phyloP scores from a whole-genome alignment of 2,329 filamentous ascomycete species.

The Cyclaneusma minus region DNA sequence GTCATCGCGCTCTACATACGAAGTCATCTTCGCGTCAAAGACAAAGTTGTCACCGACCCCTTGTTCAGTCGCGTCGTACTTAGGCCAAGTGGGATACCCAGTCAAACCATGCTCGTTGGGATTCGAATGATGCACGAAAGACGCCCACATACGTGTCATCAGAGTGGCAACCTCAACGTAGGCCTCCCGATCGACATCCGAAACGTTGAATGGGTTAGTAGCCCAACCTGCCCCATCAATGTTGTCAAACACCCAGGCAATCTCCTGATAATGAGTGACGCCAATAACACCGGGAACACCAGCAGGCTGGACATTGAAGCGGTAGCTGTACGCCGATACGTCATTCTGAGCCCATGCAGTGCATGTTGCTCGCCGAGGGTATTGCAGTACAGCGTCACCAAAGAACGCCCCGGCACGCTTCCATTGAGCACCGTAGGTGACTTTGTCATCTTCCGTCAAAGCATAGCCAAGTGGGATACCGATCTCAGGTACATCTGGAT shows the following conservation, averaged over 20 bases:
- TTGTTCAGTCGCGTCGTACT: no score
- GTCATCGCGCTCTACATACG: no score
- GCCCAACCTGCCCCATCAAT: slow-evolving; percentile 28
- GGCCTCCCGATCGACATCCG: slow-evolving; percentile 24
- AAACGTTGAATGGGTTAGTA: slow-evolving; percentile 22
- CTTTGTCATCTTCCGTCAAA: slow-evolving; percentile 4
- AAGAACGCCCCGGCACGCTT: slow-evolving; percentile 1
- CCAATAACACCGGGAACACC: slow-evolving; percentile 14
- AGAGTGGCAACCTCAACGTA: slow-evolving; percentile 4
- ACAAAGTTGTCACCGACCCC: no score
- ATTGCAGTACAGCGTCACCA: slow-evolving; percentile 3
- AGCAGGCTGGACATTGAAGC: slow-evolving; percentile 25
- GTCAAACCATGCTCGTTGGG: slow-evolving; percentile 9
- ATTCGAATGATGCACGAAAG: slow-evolving; percentile 8
- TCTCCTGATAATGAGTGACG: slow-evolving; percentile 28
- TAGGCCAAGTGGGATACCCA: no score
- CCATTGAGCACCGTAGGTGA: slow-evolving; percentile 7
- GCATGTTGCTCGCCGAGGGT: slow-evolving; percentile 4
- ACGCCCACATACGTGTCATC: slow-evolving; percentile 8
- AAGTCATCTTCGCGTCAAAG: no score
- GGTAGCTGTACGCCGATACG: slow-evolving; percentile 21
- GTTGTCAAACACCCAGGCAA: slow-evolving; percentile 39
- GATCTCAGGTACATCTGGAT: slow-evolving; percentile 2
- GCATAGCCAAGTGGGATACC: slow-evolving; percentile 3
- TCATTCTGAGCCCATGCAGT: slow-evolving; percentile 5